phyloP scores from a whole-genome alignment of 176 grass and related monocot species.

The Bromus sterilis region DNA sequence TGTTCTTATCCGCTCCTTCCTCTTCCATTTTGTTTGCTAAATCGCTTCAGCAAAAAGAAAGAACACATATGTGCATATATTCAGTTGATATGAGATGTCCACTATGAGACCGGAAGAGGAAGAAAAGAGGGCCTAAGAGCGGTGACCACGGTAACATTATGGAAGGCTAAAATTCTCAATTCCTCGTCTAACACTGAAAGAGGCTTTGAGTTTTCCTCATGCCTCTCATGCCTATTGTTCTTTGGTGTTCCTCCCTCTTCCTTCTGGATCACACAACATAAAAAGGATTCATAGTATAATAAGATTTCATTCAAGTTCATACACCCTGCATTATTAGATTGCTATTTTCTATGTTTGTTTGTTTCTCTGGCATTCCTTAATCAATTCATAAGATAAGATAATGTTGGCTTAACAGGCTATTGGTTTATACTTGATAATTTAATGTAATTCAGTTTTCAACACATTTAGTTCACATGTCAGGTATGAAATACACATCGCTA shows the following conservation, averaged over 20 bases:
- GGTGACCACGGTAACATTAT: background rate
- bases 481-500: background rate
- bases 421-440: background rate
- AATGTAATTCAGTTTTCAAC: background rate
- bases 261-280: background rate
- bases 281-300: background rate
- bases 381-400: background rate
- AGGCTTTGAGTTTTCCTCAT: constrained; percentile 3
- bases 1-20: background rate
- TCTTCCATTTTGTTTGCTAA: background rate
- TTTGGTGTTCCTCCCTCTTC: background rate
- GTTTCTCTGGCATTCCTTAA: background rate
- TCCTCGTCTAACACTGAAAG: background rate
- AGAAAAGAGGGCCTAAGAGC: background rate
- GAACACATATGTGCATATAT: background rate
- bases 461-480: background rate
- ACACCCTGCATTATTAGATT: background rate
- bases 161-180: background rate
- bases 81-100: background rate
- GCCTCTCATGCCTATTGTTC: constrained; percentile 15
- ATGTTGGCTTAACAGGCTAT: background rate
- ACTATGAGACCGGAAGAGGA: background rate
- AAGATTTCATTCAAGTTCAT: background rate
- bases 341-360: background rate
- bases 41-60: background rate